Conservation (phyloP, 192 early-diverging fungal species). For the Martensiomyces pterosporus region DNA sequence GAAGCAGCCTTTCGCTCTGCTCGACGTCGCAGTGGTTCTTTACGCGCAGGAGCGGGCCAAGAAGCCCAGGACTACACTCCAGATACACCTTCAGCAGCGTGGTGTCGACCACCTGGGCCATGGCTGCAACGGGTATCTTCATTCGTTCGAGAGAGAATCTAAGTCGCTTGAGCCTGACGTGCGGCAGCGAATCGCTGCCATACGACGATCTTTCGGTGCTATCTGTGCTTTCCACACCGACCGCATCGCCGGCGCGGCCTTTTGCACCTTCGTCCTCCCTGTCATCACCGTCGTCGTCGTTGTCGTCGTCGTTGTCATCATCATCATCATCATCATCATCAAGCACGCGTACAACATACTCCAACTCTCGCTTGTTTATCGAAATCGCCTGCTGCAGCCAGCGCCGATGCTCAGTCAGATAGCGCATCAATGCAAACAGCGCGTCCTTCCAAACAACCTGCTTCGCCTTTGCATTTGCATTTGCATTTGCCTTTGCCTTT, state of each 20-base stretch:
- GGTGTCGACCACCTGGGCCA: conserved; percentile 80
- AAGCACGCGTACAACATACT: conserved; percentile 38
- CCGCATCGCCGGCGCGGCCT: conserved; percentile 8
- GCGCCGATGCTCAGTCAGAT: conserved; percentile 81
- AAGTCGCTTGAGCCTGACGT: conserved; percentile 34
- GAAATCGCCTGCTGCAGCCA: conserved; percentile 59
- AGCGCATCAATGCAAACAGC: conserved; percentile 69
- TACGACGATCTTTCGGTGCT: too few species aligned
- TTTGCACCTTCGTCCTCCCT: background rate
- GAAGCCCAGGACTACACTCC: conserved; percentile 75
- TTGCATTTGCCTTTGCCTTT: conserved; percentile 3
- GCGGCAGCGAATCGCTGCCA: conserved; percentile 42
- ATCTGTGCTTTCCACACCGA: too few species aligned
- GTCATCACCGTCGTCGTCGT: conserved; percentile 6
- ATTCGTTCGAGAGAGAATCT: conserved; percentile 38
- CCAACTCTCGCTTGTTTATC: conserved; percentile 27
- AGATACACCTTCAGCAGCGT: conserved; percentile 88
- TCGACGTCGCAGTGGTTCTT: conserved; percentile 84
- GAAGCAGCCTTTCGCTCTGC: conserved; percentile 74
- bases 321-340: conserved; percentile 28
- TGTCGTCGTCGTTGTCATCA: conserved; percentile 35
- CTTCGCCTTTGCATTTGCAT: conserved; percentile 6
- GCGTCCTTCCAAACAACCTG: conserved; percentile 40
- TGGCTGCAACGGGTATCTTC: conserved; percentile 44
- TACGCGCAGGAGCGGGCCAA: conserved; percentile 88